phyloP scores from a whole-genome alignment of 192 early-diverging fungal genomes.

The Coemansia sp. region DNA sequence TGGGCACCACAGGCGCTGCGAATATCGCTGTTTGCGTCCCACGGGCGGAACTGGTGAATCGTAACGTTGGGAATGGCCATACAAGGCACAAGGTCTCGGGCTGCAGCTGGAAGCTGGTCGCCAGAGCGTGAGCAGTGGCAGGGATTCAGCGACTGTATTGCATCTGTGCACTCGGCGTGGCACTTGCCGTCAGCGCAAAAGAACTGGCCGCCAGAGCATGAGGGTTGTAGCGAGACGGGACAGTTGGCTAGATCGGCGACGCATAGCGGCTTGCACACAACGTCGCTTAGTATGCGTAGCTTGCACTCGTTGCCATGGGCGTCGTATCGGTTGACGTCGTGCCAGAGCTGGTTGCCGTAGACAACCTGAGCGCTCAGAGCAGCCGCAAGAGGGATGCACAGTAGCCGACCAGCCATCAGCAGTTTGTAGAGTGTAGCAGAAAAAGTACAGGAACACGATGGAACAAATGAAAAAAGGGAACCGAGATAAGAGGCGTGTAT shows the following conservation, averaged over 20 bases:
- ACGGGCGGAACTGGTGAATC: constrained; percentile 36
- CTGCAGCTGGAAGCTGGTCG: constrained; percentile 8
- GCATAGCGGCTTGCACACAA: constrained; percentile 52
- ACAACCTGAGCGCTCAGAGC: background rate
- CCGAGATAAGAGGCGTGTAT: no score
- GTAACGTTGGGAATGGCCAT: constrained; percentile 29
- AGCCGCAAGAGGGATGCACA: background rate
- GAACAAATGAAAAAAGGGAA: no score
- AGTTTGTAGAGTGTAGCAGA: no score
- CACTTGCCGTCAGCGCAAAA: constrained; percentile 57
- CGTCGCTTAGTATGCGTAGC: constrained; percentile 28
- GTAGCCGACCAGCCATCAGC: background rate
- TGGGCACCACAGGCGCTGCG: constrained; percentile 16
- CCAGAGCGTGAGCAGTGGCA: constrained; percentile 40
- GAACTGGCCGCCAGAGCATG: constrained; percentile 41
- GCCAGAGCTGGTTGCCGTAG: background rate
- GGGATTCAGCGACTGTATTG: constrained; percentile 26
- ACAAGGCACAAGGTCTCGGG: constrained; percentile 37
- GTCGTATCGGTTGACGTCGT: constrained; percentile 52
- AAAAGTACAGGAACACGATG: no score
- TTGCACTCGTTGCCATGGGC: constrained; percentile 49
- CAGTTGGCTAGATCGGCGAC: constrained; percentile 47
- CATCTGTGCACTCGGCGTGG: constrained; percentile 33
- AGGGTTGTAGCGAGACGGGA: constrained; percentile 15
- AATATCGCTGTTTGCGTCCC: constrained; percentile 13